Evolutionary conservation across 192 early-diverging fungal species (phyloP), one percentile per base, ranked within the genome.

Genomic region (Rhizoclosmatium globosum): DNA sequence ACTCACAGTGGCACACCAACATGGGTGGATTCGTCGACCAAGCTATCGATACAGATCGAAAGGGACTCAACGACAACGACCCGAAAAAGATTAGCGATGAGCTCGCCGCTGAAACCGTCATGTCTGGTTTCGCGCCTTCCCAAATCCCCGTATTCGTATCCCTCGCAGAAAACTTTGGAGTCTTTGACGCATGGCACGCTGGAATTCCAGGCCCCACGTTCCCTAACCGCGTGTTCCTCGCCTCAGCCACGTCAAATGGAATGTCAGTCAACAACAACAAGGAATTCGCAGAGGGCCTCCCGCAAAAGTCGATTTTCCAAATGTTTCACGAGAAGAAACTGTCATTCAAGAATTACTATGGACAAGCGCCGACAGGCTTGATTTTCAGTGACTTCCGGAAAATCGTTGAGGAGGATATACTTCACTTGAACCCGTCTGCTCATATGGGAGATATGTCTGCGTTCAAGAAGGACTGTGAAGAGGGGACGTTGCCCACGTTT

Each of bases 111-210:
- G n/a, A 61, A 17, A 56, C 57, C 48, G 79, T 68, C 72, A 80
- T 80, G 61, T 50, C 31, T 42, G 68, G 58, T 15, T 81, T 48
- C 64, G 47, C 47, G 2, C 69, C 77, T 13, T n/a, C 13, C 4
- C 69, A 39, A 2, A 11, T 85, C 3, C 84, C 84, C 39, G 61
- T 85, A 31, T 68, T 71, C 15, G 41, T 42, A 47, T 42, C 73
- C 2, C 71, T 85, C 4, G 84, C 84, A 13, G 65, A 60, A 11
- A 77, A 85, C 21, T 85, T 76, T 64, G 56, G 71, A 9, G 53
- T 85, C 38, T 74, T 85, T 59, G 81, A 85, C 66, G 68, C 74
- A 42, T 85, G 80, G 77, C 79, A 71, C 50, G 47, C 66, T 57
- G 66, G n/a, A 3, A 62, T 74, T 31, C 81, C 73, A 31, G 76